Base-by-base conservation (phyloP, 495 filamentous ascomycete genomes). In the Thermochaetoides thermophila region DNA sequence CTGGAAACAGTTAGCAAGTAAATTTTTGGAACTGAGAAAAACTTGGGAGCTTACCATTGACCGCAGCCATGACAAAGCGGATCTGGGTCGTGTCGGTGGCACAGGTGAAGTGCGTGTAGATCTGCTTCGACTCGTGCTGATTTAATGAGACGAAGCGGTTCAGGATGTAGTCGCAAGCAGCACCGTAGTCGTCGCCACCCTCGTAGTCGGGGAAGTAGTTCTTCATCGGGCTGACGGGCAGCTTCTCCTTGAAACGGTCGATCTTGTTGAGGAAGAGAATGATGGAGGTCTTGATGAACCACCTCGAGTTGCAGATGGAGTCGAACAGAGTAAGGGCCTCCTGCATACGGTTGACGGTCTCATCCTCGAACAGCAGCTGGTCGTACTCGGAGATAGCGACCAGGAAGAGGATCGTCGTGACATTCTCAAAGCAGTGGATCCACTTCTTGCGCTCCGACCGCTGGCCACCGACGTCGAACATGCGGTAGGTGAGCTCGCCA, bases 241-340 rank as follows among this genome's bases (percentile, higher is more conserved):
- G 77, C 75, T 96, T 97, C 78, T 97, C 89, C 69, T 94, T 91
- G 74, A 96, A 97, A 35, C 91, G 67, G 60, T 96, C 89, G 63
- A 97, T 97, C 79, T 97, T 97, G 82, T 97, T 97, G 48, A 97
- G 71, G 78, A 97, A 97, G 34, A 96, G 67, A 62, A 97, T 97
- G 59, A 96, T 93, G 7, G 87, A 94, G 11, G 89, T 96, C 74
- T 93, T 96, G 61, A 91, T 84, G 59, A 97, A 97, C 87, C 92
- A 97, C 39, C 89, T 68, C 19, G 89, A 96, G 65, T 97, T 97
- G 68, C 87, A 95, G 55, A 97, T 97, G 6, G 89, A 95, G 60
- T 97, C 89, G 68, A 96, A 97, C 20, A 97, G 69, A 11, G 91
- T 97, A 34, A 97, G 64, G 3, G 89, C 89, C 62, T 97, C 89